These are phyloP conservation scores for Liquidambar formosana DNA, from an alignment of 164 flowering plant species.

Conservation along the genomic window DNA sequence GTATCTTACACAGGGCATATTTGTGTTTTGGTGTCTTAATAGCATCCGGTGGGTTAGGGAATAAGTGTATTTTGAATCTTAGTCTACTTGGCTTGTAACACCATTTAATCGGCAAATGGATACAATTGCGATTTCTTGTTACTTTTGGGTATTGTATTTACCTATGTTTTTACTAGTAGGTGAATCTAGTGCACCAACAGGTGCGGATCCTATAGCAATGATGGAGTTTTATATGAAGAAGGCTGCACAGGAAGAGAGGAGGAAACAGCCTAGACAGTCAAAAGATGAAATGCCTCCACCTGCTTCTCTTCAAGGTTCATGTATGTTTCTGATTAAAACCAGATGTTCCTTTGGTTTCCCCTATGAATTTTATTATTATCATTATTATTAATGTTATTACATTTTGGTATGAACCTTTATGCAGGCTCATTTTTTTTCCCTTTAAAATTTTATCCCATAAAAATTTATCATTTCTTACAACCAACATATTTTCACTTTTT, in stretches of 20 bases:
- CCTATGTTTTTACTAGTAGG: conserved; percentile 25
- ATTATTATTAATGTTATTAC: neutral
- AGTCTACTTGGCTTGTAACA: neutral
- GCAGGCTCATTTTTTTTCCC: neutral
- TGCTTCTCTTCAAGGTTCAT: conserved; percentile 82
- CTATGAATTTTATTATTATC: neutral
- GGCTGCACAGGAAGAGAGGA: conserved; percentile 91
- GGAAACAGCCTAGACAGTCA: conserved; percentile 70
- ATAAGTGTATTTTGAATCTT: neutral
- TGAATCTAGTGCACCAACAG: conserved; percentile 47
- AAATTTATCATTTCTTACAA: neutral
- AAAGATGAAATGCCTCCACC: conserved; percentile 99
- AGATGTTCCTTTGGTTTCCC: neutral
- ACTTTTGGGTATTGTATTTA: neutral
- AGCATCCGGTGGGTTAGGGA: neutral
- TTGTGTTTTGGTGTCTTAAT: neutral
- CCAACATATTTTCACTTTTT: neutral
- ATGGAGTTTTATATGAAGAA: conserved; percentile 96
- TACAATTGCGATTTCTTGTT: neutral
- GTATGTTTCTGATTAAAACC: neutral
- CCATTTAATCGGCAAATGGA: neutral
- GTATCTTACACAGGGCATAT: no score
- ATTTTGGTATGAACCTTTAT: neutral
- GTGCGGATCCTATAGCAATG: conserved; percentile 87
- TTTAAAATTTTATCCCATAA: neutral